A percentile compares a stretch with the other conserved stretches of the same genome.
Conservation (phyloP, 2,329 filamentous ascomycete genomes). For the Xylaria arbuscula region DNA sequence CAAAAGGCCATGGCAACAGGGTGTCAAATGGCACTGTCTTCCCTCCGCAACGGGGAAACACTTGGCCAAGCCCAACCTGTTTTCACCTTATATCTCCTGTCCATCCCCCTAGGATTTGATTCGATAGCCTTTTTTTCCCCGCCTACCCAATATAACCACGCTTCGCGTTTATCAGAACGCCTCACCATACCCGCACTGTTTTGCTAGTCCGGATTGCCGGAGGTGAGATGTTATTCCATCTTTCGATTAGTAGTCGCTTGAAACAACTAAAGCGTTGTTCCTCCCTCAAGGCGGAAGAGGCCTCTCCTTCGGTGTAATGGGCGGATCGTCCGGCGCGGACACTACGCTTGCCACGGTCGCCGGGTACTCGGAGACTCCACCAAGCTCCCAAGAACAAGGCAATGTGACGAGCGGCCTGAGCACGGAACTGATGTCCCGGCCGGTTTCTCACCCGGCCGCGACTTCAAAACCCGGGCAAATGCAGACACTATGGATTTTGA, state of each 20-base stretch:
- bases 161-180: constrained; percentile 35
- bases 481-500: constrained; percentile 49
- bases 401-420: constrained; percentile 37
- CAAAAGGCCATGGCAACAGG: constrained; percentile 29
- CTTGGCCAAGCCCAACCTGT: constrained; percentile 33
- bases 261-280: constrained; percentile 28
- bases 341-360: constrained; percentile 29
- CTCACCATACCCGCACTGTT: constrained; percentile 24
- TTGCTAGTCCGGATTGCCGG: constrained; percentile 28
- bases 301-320: constrained; percentile 36
- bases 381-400: constrained; percentile 30
- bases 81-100: constrained; percentile 36
- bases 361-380: constrained; percentile 31
- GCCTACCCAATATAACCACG: constrained; percentile 31
- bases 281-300: constrained; percentile 28
- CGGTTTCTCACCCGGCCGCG: constrained; percentile 32
- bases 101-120: constrained; percentile 21
- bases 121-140: constrained; percentile 35
- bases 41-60: constrained; percentile 33
- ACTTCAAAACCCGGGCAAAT: constrained; percentile 39
- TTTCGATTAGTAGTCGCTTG: constrained; percentile 12
- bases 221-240: constrained; percentile 32
- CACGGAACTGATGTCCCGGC: constrained; percentile 33
- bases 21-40: constrained; percentile 34
- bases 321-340: constrained; percentile 34